Conservation (phyloP, 2,329 filamentous ascomycete species). For the Trichoderma koningiopsis region DNA sequence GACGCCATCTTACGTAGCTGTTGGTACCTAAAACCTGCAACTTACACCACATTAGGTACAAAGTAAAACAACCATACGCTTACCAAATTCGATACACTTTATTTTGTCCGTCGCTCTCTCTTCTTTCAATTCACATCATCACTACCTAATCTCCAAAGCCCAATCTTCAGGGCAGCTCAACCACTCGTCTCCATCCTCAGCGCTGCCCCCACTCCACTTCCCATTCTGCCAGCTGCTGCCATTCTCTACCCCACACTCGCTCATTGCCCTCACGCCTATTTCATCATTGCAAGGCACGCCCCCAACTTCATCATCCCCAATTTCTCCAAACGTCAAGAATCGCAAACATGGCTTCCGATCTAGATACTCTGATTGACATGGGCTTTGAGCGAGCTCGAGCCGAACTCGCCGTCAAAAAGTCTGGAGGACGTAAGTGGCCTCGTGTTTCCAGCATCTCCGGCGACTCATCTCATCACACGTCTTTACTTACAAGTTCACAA, state of each 20-base stretch:
- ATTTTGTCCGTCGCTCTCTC: not conserved
- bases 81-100: not conserved
- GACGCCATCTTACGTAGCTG: constrained; percentile 23
- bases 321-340: not conserved
- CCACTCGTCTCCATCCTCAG: not conserved
- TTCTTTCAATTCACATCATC: not conserved
- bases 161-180: not conserved
- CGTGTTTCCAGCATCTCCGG: not conserved
- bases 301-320: constrained; percentile 1
- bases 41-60: not conserved
- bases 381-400: constrained; percentile 83
- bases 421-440: constrained; percentile 68
- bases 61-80: not conserved
- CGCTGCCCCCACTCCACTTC: not conserved
- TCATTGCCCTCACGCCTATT: constrained; percentile 6
- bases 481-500: constrained; percentile 10
- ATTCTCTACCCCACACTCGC: constrained; percentile 18
- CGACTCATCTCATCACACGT: constrained; percentile 22
- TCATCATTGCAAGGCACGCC: constrained; percentile 3
- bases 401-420: constrained; percentile 80
- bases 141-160: not conserved
- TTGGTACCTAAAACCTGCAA: constrained; percentile 11
- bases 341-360: constrained; percentile 53
- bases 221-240: not conserved
- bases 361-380: constrained; percentile 67